Percentiles rank a stretch among this genome's conserved stretches.
Conservation (phyloP, 306 rosid genomes). For the Boehmeria nivea region DNA sequence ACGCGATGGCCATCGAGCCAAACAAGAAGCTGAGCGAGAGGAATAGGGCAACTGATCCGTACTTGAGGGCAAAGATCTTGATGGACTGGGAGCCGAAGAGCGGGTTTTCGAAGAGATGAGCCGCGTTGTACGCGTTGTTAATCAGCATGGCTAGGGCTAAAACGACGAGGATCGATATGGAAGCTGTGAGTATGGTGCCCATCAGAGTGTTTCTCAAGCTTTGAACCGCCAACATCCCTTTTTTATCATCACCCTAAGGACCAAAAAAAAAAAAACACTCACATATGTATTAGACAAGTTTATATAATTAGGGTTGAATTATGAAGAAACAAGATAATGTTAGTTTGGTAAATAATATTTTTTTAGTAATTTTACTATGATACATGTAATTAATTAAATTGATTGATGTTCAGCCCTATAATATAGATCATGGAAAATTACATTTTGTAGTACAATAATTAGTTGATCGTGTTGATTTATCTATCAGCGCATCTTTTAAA, state of each 20-base stretch:
- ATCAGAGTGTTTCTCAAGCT: constrained; percentile 73
- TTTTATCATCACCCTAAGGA: constrained; percentile 45
- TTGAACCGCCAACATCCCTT: constrained; percentile 55
- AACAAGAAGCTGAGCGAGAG: constrained; percentile 59
- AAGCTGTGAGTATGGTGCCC: constrained; percentile 50
- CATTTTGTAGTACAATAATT: too few species aligned
- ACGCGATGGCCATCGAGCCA: constrained; percentile 62
- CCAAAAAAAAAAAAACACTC: neutral
- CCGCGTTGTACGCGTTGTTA: constrained; percentile 46
- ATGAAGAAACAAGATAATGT: too few species aligned
- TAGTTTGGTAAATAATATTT: too few species aligned
- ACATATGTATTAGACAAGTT: neutral
- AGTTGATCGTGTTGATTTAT: too few species aligned
- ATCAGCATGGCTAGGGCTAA: constrained; percentile 45
- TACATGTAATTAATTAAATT: too few species aligned
- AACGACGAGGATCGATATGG: constrained; percentile 44
- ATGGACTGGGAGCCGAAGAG: constrained; percentile 47
- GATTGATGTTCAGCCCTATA: too few species aligned
- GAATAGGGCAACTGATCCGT: constrained; percentile 48
- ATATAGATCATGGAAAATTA: too few species aligned
- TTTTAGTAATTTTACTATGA: too few species aligned
- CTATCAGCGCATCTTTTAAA: too few species aligned
- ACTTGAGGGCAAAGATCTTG: constrained; percentile 38
- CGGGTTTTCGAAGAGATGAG: constrained; percentile 27
- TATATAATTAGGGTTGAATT: too few species aligned